These are phyloP conservation scores for Chlorencoelia australis DNA, from an alignment of 2,329 filamentous ascomycete species.

Conservation along the genomic window DNA sequence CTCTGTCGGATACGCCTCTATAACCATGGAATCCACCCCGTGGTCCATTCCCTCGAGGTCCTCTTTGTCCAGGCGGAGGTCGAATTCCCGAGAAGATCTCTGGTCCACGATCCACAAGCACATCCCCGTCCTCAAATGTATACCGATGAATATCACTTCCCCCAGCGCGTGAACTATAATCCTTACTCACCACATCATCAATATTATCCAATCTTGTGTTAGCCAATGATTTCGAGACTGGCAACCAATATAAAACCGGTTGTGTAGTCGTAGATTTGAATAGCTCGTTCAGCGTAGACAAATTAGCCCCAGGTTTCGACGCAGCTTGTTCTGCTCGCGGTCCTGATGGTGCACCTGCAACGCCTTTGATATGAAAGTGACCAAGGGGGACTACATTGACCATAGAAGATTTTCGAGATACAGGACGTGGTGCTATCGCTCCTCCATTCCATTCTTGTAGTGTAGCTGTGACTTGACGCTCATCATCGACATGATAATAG, in stretches of 20 bases:
- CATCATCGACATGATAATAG: constrained; percentile 49
- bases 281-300: constrained; percentile 39
- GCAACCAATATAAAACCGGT: constrained; percentile 53
- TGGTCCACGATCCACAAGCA: constrained; percentile 61
- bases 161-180: constrained; percentile 29
- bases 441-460: constrained; percentile 39
- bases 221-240: constrained; percentile 55
- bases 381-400: too few species aligned
- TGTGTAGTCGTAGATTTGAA: constrained; percentile 51
- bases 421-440: constrained; percentile 18
- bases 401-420: too few species aligned
- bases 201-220: constrained; percentile 54
- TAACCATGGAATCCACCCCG: neutral
- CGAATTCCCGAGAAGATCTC: constrained; percentile 59
- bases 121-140: constrained; percentile 57
- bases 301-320: constrained; percentile 25
- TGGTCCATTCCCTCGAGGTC: constrained; percentile 8
- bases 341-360: constrained; percentile 25
- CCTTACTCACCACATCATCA: constrained; percentile 32
- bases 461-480: constrained; percentile 44
- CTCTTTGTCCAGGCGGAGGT: constrained; percentile 38
- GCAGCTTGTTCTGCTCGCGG: constrained; percentile 14
- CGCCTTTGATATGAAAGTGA: too few species aligned
- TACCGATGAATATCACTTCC: constrained; percentile 48
- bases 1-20: neutral